Base-by-base conservation (phyloP, 2,329 filamentous ascomycete species). In the Periconia digitata region DNA sequence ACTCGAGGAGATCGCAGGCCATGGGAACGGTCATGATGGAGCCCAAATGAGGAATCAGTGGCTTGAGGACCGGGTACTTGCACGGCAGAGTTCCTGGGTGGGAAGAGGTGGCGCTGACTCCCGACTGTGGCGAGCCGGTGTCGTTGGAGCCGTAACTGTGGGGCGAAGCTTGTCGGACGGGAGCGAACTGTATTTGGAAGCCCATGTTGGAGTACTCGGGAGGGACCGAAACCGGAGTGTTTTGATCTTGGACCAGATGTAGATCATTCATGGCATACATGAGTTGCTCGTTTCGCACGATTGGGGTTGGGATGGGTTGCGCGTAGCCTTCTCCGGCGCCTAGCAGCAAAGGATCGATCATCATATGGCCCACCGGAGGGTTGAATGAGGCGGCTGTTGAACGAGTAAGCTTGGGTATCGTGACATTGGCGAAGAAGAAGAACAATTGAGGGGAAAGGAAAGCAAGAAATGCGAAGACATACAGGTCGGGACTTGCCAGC, bases 1-100 rank as follows among this genome's bases (percentile, higher is more conserved):
- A 79, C 62, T 96, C 92, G 50, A 96, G 80, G 40, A 96, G 79
- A 67, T 96, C 91, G 74, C 90, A 96, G 8, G 92, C 92, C 43
- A 95, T 79, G 1, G 85, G 82, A 39, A 89, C 78, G 2, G 90
- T 89, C 36, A 96, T 85, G 53, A 95, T 89, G 47, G 84, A 84
- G 18, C 84, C 83, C 40, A 96, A 82, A 65, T 95, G 88, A 16
- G 91, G 89, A 24, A 95, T 71, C 2, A 96, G 78, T 27, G 91
- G 91, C 61, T 90, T 86, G 48, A 96, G 74, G 15, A 95, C 91
- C 5, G 91, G 91, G 66, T 95, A 95, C 66, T 89, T 84, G 62
- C 44, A 76, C 10, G 59, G 45, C 8, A 56, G 47, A 6, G 51
- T 52, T n/a, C 62, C 67, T 29, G 60, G 59, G 36, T 69, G 64